Percentiles rank a stretch among this genome's conserved stretches.
These are phyloP conservation scores for Podospora pseudoanserina DNA, from an alignment of 495 filamentous ascomycete species.

Conservation along the genomic window DNA sequence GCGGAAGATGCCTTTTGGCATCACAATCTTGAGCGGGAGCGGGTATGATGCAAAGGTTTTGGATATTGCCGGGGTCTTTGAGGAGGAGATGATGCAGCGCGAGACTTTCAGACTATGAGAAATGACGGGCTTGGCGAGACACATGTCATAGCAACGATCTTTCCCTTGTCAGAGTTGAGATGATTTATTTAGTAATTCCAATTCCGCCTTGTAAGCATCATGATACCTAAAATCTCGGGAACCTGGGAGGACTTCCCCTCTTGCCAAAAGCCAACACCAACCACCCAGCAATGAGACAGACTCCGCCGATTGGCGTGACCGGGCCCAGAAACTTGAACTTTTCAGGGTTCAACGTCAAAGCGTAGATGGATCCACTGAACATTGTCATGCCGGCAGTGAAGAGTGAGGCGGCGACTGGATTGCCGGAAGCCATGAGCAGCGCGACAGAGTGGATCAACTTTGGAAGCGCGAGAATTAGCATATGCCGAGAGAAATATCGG, in stretches of 20 bases:
- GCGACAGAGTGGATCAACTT: constrained; percentile 57
- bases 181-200: not conserved
- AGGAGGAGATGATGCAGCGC: constrained; percentile 29
- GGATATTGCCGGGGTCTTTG: constrained; percentile 53
- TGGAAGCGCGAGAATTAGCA: not conserved
- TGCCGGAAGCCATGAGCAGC: constrained; percentile 46
- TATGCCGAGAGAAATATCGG: too few species aligned
- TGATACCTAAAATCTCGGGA: constrained; percentile 6
- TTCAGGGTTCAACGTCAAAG: constrained; percentile 54
- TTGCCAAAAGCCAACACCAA: constrained; percentile 31
- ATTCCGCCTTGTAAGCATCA: not conserved
- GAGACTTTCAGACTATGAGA: not conserved
- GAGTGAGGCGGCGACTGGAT: constrained; percentile 37
- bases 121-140: too few species aligned
- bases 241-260: constrained; percentile 10
- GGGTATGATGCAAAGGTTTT: constrained; percentile 55
- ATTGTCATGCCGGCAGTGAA: constrained; percentile 51
- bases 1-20: constrained; percentile 55
- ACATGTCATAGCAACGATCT: not conserved
- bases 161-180: not conserved
- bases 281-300: constrained; percentile 57
- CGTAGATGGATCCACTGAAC: constrained; percentile 60
- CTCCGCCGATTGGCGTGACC: constrained; percentile 57
- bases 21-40: constrained; percentile 56
- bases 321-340: constrained; percentile 54